Conservation (phyloP, 2,329 filamentous ascomycete species). For the Colletotrichum gigasporum region DNA sequence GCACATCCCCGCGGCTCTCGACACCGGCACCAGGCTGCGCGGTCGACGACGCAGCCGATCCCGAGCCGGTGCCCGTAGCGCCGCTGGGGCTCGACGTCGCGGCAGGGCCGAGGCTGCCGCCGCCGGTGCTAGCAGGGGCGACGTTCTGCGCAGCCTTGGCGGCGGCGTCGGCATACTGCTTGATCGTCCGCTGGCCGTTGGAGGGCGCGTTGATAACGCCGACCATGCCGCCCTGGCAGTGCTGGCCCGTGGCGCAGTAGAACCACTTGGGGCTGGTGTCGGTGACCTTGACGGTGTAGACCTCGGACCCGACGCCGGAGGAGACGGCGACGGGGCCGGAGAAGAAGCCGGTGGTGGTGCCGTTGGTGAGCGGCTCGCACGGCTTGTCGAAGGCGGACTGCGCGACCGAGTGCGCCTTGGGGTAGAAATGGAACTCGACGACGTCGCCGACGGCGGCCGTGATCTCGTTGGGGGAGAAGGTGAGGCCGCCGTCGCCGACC, state of each 20-base stretch:
- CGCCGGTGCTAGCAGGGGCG: slow-evolving; percentile 21
- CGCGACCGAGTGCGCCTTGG: slow-evolving; percentile 68
- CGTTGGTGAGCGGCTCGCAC: slow-evolving; percentile 61
- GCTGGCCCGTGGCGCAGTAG: slow-evolving; percentile 68
- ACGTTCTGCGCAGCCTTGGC: slow-evolving; percentile 25
- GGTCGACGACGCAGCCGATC: neutral
- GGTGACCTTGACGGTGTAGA: slow-evolving; percentile 38
- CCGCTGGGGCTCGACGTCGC: slow-evolving; percentile 11
- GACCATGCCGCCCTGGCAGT: slow-evolving; percentile 71
- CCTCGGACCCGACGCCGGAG: slow-evolving; percentile 32
- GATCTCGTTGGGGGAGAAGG: slow-evolving; percentile 61
- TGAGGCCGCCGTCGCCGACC: slow-evolving; percentile 45
- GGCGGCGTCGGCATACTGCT: slow-evolving; percentile 17
- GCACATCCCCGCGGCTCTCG: slow-evolving; percentile 20
- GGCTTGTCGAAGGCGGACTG: slow-evolving; percentile 69
- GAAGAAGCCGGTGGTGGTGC: slow-evolving; percentile 55
- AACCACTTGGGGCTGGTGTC: slow-evolving; percentile 69
- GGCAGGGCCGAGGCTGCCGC: slow-evolving; percentile 25
- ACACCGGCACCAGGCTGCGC: slow-evolving; percentile 18
- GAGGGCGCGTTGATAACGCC: slow-evolving; percentile 47
- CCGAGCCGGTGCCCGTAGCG: neutral
- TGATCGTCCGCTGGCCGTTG: slow-evolving; percentile 7
- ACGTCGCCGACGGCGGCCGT: slow-evolving; percentile 58
- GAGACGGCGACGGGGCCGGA: slow-evolving; percentile 51
- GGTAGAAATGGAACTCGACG: slow-evolving; percentile 55